phyloP scores from a whole-genome alignment of 208 protist species.

The Acanthamoeba quina region DNA sequence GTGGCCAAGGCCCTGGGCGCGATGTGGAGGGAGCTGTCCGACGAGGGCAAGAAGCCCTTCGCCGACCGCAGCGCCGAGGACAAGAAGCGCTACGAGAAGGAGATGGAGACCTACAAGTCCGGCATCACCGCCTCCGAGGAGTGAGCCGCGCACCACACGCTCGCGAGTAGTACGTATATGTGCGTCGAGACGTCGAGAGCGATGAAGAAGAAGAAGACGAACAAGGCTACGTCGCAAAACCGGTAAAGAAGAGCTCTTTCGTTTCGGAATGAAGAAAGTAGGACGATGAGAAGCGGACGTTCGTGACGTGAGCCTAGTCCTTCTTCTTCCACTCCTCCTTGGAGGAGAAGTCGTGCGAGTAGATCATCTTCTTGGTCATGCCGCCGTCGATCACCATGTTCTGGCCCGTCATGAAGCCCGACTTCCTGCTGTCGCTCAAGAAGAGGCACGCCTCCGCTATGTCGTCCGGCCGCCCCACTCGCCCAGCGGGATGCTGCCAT shows the following conservation, averaged over 20 bases:
- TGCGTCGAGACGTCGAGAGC: too few species aligned
- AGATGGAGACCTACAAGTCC: constrained; percentile 7
- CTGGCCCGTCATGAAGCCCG: constrained; percentile 62
- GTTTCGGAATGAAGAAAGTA: not conserved
- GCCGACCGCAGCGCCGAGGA: constrained; percentile 25
- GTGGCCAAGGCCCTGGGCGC: constrained; percentile 15
- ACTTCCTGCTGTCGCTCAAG: not conserved
- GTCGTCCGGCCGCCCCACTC: constrained; percentile 52
- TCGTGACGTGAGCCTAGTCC: not conserved
- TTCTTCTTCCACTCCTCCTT: constrained; percentile 37
- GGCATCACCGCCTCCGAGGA: constrained; percentile 64
- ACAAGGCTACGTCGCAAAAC: not conserved
- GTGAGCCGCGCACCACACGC: not conserved
- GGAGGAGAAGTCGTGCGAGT: constrained; percentile 36
- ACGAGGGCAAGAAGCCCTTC: constrained; percentile 70
- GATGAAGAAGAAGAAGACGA: not conserved
- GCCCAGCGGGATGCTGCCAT: not conserved
- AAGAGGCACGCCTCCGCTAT: constrained; percentile 35
- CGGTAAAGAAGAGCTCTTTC: not conserved
- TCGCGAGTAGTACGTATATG: not conserved
- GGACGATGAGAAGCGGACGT: not conserved
- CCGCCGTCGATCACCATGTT: constrained; percentile 44
- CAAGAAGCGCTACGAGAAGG: constrained; percentile 75
- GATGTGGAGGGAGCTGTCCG: constrained; percentile 41
- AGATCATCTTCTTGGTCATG: constrained; percentile 69